A percentile compares a stretch with the other conserved stretches of the same genome.
phyloP scores from a whole-genome alignment of 805 yeast genomes.

The Scheffersomyces coipomensis region DNA sequence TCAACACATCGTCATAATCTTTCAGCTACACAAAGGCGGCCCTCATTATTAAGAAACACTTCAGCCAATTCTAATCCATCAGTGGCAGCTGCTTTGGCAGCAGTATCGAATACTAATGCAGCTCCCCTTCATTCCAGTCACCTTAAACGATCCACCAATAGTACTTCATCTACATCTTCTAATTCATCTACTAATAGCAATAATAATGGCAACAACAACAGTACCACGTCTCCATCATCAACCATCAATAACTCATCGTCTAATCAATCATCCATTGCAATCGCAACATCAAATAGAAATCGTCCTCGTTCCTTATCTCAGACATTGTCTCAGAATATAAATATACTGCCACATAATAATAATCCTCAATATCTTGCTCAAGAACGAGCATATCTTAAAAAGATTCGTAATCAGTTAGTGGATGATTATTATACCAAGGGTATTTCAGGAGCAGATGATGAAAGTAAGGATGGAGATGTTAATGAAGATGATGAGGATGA shows the following conservation, averaged over 20 bases:
- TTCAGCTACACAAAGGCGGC: background rate
- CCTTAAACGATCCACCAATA: background rate
- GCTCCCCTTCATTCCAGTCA: background rate
- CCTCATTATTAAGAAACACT: background rate
- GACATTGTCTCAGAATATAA: background rate
- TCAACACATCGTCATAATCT: background rate
- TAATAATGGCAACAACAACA: background rate
- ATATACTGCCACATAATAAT: no score
- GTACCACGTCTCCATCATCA: background rate
- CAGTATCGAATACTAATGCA: background rate
- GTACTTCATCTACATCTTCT: background rate
- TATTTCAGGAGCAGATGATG: conserved; percentile 42
- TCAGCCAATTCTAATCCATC: background rate
- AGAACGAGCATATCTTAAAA: conserved; percentile 63
- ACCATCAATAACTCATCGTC: background rate
- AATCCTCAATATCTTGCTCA: conserved; percentile 49
- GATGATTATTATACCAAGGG: conserved; percentile 77
- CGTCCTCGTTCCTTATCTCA: background rate
- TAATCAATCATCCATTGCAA: background rate
- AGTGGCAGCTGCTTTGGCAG: background rate
- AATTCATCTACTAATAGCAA: background rate
- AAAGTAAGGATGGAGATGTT: conserved; percentile 14
- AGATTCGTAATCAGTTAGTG: conserved; percentile 56
- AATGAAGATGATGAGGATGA: conserved; percentile 23
- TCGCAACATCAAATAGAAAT: background rate